Evolutionary conservation across 2,329 filamentous ascomycete genomes (phyloP).

Genomic region (Calcarisporium arbuscula): DNA sequence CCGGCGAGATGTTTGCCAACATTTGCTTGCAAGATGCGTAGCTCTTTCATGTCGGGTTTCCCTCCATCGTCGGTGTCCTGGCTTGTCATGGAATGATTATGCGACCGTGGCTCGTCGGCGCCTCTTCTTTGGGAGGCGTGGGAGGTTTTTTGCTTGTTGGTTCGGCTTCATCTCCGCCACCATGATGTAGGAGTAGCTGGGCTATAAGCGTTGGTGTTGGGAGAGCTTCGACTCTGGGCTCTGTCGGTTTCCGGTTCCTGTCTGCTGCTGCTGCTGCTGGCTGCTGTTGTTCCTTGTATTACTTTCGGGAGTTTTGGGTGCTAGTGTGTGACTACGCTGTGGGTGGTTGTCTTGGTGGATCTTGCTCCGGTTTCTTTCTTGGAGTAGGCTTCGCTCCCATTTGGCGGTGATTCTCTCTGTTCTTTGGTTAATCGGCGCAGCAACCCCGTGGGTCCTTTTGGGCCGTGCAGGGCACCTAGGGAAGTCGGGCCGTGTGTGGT

Average conservation of each 20-base stretch:
- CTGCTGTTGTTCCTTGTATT: no score
- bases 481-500: conserved; percentile 3
- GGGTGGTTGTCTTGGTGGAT: no score
- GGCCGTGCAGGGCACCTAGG: conserved; percentile 4
- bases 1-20: conserved; percentile 10
- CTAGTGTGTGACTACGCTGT: no score
- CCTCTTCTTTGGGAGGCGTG: conserved; percentile 2
- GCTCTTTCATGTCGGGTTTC: conserved; percentile 3
- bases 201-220: no score
- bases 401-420: neutral
- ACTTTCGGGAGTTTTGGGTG: no score
- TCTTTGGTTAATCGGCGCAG: conserved; percentile 1
- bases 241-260: no score
- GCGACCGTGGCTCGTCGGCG: neutral
- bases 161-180: neutral
- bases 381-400: no score
- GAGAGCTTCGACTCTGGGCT: no score
- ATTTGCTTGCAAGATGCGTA: conserved; percentile 10
- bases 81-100: conserved; percentile 3
- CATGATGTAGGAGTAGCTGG: no score
- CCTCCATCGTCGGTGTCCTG: neutral
- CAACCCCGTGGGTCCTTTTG: conserved; percentile 2
- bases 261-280: no score
- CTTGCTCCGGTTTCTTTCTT: no score
- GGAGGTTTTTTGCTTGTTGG: neutral